Base-by-base conservation (phyloP, 2,329 filamentous ascomycete species). In the Neonectria coccinea region DNA sequence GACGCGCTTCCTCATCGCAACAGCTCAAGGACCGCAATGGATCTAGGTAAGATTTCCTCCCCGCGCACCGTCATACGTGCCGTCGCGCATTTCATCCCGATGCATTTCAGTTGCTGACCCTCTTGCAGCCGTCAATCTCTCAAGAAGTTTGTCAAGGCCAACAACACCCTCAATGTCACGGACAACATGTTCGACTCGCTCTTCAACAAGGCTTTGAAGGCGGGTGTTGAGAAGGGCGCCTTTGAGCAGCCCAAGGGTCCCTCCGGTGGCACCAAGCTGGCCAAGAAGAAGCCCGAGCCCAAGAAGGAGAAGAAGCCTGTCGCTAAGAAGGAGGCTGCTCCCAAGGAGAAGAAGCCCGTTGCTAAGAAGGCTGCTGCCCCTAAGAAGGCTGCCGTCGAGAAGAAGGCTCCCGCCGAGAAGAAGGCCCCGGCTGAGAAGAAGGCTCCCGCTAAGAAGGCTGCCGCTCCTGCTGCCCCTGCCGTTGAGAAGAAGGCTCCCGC, bases 231-330 rank as follows among this genome's bases (percentile, higher is more conserved):
- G 76, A 94, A 91, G 86, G 92, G 92, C 68, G 86, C 92, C 75
- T 97, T 97, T 78, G 87, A 90, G 77, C 93, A 95, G 80, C 94
- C 94, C 76, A 97, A 97, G 89, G 94, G 93, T 75, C 86, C 93
- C 65, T 97, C 94, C 69, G 94, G 94, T 66, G 92, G 93, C 72
- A 93, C 96, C 81, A 97, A 97, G 91, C 90, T 97, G 65, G 91
- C 91, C 65, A 95, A 95, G 89, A 94, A 93, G 85, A 80, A 85
- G 70, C 74, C 76, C 22, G 78, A 80, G 70, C 73, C 78, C 56
- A 81, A 81, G 78, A 77, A 77, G 70, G 73, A 71, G 66, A 75
- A 75, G 72, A 79, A 79, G 75, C 70, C 74, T 50, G 76, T 69
- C 44, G 74, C 74, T 52, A 75, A 75, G 72, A 76, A 76, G 70